Evolutionary conservation across 179 eudicot genomes (phyloP).

Genomic region (Beta macrorhiza): DNA sequence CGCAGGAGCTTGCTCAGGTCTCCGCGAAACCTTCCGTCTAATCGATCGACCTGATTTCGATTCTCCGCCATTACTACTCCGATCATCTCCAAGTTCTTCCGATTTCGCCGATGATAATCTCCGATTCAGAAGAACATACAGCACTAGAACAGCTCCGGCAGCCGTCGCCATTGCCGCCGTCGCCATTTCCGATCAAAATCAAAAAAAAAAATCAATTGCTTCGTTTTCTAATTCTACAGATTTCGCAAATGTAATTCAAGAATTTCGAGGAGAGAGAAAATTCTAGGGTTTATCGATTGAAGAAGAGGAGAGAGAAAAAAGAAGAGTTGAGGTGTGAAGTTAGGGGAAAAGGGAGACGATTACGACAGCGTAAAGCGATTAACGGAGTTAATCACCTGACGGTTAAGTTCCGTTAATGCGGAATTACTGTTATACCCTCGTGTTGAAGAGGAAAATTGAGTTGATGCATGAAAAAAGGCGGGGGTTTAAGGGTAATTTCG

Average conservation of each 20-base stretch:
- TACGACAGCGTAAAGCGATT: slow-evolving; percentile 1
- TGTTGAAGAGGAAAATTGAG: neutral
- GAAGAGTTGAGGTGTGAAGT: neutral
- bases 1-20: slow-evolving; percentile 93
- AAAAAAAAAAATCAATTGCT: neutral
- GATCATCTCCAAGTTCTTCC: slow-evolving; percentile 38
- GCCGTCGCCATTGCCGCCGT: slow-evolving; percentile 82
- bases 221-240: neutral
- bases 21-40: slow-evolving; percentile 49
- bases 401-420: neutral
- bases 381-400: neutral
- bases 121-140: slow-evolving; percentile 59
- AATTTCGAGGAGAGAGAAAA: neutral
- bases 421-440: slow-evolving; percentile 12
- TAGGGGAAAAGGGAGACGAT: neutral
- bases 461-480: neutral
- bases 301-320: neutral
- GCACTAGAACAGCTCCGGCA: slow-evolving; percentile 64
- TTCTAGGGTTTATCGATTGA: slow-evolving; percentile 28
- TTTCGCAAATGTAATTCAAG: neutral
- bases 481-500: slow-evolving; percentile 10
- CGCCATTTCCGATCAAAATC: slow-evolving; percentile 45
- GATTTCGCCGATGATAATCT: slow-evolving; percentile 32
- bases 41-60: slow-evolving; percentile 46
- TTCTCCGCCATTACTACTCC: slow-evolving; percentile 32